Evolutionary conservation across 2,329 filamentous ascomycete species (phyloP).

Genomic region (Hymenoscyphus salicellus): DNA sequence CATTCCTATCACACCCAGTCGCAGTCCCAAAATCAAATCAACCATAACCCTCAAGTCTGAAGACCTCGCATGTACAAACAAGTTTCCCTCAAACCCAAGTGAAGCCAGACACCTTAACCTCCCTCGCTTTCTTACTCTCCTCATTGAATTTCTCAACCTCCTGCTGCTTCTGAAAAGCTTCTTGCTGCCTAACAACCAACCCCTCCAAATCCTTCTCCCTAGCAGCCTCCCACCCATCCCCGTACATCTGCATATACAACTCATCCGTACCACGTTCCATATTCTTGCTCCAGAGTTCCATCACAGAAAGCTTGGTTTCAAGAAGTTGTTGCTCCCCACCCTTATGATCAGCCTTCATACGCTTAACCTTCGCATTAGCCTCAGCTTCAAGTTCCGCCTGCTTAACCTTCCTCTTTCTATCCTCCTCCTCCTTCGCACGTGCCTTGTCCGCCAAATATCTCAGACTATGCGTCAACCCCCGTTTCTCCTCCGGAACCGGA

Average conservation of each 20-base stretch:
- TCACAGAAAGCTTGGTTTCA: conserved; percentile 21
- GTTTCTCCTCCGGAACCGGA: conserved; percentile 26
- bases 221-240: conserved; percentile 29
- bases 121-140: conserved; percentile 16
- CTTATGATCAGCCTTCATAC: conserved; percentile 23
- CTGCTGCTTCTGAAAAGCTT: conserved; percentile 16
- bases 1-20: not conserved
- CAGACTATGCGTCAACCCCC: conserved; percentile 46
- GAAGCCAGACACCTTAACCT: conserved; percentile 26
- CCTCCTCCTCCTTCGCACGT: conserved; percentile 36
- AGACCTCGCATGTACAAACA: not conserved
- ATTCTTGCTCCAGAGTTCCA: conserved; percentile 24
- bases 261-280: conserved; percentile 31
- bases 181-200: conserved; percentile 21
- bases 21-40: not conserved
- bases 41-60: not conserved
- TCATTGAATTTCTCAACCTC: conserved; percentile 20
- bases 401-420: conserved; percentile 33
- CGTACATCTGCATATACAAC: conserved; percentile 31
- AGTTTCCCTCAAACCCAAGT: conserved; percentile 21
- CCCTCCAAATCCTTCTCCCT: conserved; percentile 19
- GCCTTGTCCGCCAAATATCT: conserved; percentile 48
- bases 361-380: conserved; percentile 30
- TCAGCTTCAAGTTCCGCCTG: conserved; percentile 30
- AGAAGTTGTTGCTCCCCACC: conserved; percentile 17